Conservation (phyloP, 768 basidiomycete genomes). For the Udeniomyces megalosporus region DNA sequence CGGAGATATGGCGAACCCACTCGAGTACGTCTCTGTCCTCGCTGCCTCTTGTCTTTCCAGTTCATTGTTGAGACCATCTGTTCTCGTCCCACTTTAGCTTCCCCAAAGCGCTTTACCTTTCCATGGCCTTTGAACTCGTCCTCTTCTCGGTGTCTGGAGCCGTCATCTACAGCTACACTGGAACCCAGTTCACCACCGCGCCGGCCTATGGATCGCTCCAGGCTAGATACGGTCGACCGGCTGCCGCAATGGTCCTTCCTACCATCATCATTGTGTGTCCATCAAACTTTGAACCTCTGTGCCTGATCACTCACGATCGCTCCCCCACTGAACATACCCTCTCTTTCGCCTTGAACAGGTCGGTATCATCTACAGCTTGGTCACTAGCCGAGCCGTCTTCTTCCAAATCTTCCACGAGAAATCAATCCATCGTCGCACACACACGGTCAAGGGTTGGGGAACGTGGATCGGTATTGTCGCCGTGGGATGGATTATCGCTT, state of each 20-base stretch:
- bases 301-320: background rate
- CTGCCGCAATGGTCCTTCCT: conserved; percentile 18
- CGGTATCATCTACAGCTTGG: conserved; percentile 5
- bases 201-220: conserved; percentile 21
- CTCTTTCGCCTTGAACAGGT: background rate
- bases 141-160: conserved; percentile 21
- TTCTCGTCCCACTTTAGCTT: conserved; percentile 6
- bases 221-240: conserved; percentile 13
- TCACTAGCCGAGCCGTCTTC: conserved; percentile 20
- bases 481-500: conserved; percentile 19
- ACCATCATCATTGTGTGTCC: conserved; percentile 21
- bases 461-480: conserved; percentile 20
- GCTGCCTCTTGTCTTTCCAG: no score
- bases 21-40: no score
- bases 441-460: conserved; percentile 20
- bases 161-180: conserved; percentile 18
- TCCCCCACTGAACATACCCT: background rate
- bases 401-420: conserved; percentile 22
- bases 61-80: no score
- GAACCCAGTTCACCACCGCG: conserved; percentile 12
- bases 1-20: conserved; percentile 21
- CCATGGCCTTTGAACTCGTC: conserved; percentile 20
- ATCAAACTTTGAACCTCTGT: no score
- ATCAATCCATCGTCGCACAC: conserved; percentile 17
- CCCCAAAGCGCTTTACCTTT: conserved; percentile 22